A percentile compares a stretch with the other conserved stretches of the same genome.
Evolutionary conservation across 495 filamentous ascomycete genomes (phyloP).

Genomic region (Pyrenopolyporus hunteri): DNA sequence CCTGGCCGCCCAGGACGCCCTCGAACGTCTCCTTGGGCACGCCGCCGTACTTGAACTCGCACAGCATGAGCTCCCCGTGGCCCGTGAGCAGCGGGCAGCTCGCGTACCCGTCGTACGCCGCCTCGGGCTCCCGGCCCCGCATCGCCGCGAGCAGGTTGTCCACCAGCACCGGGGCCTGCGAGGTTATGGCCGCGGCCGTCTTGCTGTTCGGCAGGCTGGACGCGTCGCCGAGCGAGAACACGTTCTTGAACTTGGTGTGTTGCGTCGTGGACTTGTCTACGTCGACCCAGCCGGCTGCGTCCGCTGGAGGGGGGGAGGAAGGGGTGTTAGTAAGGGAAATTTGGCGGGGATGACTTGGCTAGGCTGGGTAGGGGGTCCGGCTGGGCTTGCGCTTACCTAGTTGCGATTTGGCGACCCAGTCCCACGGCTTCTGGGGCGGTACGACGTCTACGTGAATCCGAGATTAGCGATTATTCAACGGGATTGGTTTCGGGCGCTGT

Average conservation of each 20-base stretch:
- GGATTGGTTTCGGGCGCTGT: too few relatives aligned
- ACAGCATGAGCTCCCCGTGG: slow-evolving; percentile 70
- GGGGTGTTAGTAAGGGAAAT: too few relatives aligned
- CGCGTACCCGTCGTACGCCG: slow-evolving; percentile 69
- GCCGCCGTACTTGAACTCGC: slow-evolving; percentile 77
- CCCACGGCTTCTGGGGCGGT: slow-evolving; percentile 42
- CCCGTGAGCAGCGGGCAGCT: slow-evolving; percentile 71
- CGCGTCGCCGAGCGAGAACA: slow-evolving; percentile 74
- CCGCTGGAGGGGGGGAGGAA: slow-evolving; percentile 45
- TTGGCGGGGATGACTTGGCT: too few relatives aligned
- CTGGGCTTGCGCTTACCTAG: slow-evolving; percentile 41
- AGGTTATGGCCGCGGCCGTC: slow-evolving; percentile 69
- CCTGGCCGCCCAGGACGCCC: slow-evolving; percentile 63
- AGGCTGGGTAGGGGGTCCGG: too few relatives aligned
- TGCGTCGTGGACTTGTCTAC: slow-evolving; percentile 65
- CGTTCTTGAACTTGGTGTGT: slow-evolving; percentile 67
- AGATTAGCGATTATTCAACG: slow-evolving; percentile 42
- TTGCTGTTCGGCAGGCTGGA: slow-evolving; percentile 71
- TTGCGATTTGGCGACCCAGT: slow-evolving; percentile 42
- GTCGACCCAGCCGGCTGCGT: slow-evolving; percentile 68
- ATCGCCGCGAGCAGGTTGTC: slow-evolving; percentile 59
- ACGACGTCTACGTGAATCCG: slow-evolving; percentile 28
- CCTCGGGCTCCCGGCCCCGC: slow-evolving; percentile 60
- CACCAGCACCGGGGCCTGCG: slow-evolving; percentile 66
- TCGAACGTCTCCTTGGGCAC: slow-evolving; percentile 73